phyloP scores from a whole-genome alignment of 441 rosid species.

The Jatropha multifida region DNA sequence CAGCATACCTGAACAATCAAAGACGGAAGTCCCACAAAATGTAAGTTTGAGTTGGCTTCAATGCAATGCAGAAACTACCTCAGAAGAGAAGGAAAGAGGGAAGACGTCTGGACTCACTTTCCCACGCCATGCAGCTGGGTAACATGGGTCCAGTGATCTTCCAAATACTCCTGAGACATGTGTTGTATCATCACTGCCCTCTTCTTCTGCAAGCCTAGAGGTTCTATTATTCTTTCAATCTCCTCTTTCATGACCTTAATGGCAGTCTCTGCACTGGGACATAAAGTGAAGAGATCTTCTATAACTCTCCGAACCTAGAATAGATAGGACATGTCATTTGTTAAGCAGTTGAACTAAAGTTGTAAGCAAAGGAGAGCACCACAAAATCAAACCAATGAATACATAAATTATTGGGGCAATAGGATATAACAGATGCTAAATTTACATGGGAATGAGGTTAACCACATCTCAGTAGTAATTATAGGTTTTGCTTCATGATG shows the following conservation, averaged over 20 bases:
- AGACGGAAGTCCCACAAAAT: background rate
- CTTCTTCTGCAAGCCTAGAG: slow-evolving; percentile 59
- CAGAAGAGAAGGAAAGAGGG: background rate
- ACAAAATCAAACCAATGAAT: too few relatives aligned
- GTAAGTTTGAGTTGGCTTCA: background rate
- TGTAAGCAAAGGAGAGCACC: background rate
- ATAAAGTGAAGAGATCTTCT: slow-evolving; percentile 43
- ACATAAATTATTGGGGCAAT: background rate
- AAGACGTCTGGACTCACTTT: slow-evolving; percentile 40
- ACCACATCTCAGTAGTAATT: background rate
- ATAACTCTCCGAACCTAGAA: slow-evolving; percentile 48
- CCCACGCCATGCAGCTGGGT: slow-evolving; percentile 74
- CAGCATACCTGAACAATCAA: slow-evolving; percentile 57
- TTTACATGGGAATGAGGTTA: background rate
- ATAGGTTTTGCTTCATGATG: background rate
- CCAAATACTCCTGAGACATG: slow-evolving; percentile 59
- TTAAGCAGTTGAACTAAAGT: background rate
- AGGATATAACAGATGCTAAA: background rate
- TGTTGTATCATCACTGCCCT: slow-evolving; percentile 56
- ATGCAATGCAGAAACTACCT: background rate
- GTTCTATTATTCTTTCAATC: slow-evolving; percentile 43
- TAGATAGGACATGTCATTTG: background rate
- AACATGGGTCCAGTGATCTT: slow-evolving; percentile 68
- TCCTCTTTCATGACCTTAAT: slow-evolving; percentile 33
- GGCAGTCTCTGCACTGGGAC: slow-evolving; percentile 64